Percentiles rank a stretch among this genome's conserved stretches.
phyloP scores from a whole-genome alignment of 129 eudicot species.

The Gnaphalium uliginosum region DNA sequence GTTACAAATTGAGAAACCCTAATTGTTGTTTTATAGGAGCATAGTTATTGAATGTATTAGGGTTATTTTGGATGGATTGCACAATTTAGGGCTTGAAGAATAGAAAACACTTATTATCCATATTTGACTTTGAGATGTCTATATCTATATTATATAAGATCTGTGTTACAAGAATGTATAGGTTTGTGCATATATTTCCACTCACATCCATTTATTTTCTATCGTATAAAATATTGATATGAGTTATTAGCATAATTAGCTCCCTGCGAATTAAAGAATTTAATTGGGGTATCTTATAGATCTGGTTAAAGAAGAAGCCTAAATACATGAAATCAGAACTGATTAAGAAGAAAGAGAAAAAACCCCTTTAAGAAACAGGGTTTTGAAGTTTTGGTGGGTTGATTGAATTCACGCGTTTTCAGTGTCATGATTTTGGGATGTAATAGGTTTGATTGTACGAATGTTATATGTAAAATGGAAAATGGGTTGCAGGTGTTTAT shows the following conservation, averaged over 20 bases:
- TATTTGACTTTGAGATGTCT: neutral
- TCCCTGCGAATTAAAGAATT: neutral
- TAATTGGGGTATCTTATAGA: neutral
- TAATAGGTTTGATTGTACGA: neutral
- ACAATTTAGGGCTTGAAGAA: conserved; percentile 3
- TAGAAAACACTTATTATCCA: neutral
- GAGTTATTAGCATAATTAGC: neutral
- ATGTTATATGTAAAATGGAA: neutral
- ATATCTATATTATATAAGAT: neutral
- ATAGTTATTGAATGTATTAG: conserved; percentile 29
- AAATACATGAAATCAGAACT: neutral
- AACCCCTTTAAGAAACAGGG: neutral
- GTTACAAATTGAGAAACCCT: conserved; percentile 16
- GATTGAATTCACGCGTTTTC: neutral
- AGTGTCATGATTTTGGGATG: neutral
- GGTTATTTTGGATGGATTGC: neutral
- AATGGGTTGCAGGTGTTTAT: neutral
- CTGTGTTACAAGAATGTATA: neutral
- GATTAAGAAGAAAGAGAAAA: neutral
- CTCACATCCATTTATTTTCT: neutral
- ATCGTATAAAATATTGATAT: neutral
- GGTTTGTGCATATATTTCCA: neutral
- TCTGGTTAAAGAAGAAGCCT: conserved; percentile 1
- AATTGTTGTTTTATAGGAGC: conserved; percentile 5
- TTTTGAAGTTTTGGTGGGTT: neutral